phyloP scores from a whole-genome alignment of 208 protist species.

The Trypanosoma melophagium region DNA sequence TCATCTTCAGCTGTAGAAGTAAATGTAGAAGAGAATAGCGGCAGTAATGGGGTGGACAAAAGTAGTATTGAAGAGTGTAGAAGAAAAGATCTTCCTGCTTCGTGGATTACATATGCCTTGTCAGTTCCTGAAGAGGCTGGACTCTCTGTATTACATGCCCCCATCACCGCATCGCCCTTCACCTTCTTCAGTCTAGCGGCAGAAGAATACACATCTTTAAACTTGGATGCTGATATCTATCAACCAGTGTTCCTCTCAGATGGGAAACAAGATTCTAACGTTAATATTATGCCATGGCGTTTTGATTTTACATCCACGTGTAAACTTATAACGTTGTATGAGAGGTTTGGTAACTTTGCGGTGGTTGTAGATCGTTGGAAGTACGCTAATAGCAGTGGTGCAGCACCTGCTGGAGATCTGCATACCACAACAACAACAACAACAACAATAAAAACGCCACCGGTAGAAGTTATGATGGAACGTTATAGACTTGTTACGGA shows the following conservation, averaged over 20 bases:
- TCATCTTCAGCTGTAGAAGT: background rate
- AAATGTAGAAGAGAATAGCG: background rate
- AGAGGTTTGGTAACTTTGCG: slow-evolving; percentile 59
- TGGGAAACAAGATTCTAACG: background rate
- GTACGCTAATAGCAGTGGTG: slow-evolving; percentile 5
- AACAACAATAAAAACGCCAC: background rate
- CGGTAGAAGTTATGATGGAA: slow-evolving; percentile 32
- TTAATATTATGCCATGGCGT: background rate
- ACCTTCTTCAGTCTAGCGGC: slow-evolving; percentile 50
- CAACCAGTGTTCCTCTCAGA: slow-evolving; percentile 13
- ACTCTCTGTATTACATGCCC: slow-evolving; percentile 10
- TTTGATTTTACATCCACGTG: slow-evolving; percentile 36
- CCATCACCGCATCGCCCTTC: background rate
- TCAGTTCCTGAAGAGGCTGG: slow-evolving; percentile 14
- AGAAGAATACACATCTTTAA: slow-evolving; percentile 45
- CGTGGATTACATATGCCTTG: slow-evolving; percentile 10
- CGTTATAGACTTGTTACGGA: slow-evolving; percentile 30
- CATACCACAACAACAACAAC: background rate
- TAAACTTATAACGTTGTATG: slow-evolving; percentile 53
- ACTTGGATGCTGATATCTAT: slow-evolving; percentile 13
- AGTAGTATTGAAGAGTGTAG: background rate
- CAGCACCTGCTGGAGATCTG: background rate
- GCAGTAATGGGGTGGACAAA: background rate
- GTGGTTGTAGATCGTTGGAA: slow-evolving; percentile 60
- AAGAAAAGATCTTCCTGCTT: slow-evolving; percentile 1